Base-by-base conservation (phyloP, 108 stramenopile species). In the Cyclotella kingstonii region DNA sequence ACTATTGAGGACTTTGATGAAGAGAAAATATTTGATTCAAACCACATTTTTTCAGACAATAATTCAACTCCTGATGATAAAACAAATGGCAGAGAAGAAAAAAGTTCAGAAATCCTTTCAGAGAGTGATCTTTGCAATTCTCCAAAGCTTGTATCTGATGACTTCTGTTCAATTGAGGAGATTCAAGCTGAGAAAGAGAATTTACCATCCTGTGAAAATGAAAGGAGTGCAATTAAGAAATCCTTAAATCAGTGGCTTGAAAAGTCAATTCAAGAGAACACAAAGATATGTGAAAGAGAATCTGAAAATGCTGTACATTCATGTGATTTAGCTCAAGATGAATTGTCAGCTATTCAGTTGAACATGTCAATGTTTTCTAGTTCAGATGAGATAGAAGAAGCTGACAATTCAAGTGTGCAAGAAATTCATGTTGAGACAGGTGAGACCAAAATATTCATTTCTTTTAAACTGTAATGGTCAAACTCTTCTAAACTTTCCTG, bases 211-310 rank as follows among this genome's bases (percentile, higher is more conserved):
- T 14, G 4, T 47, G 28, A 14, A 23, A 31, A 43, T 30, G 30
- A 64, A 31, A 18, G 11, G 54, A 44, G 39, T 19, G 51, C 50
- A 30, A 17, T 44, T 22, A 71, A 71, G 31, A 17, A 15, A 44
- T 50, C 63, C n/a, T 52, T 71, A 17, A 71, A 71, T 25, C 62
- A 64, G 45, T 71, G 70, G 63, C 54, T 71, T 15, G 63, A 63
- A 41, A 63, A 53, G 21, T 47, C 63, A 7, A 48, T 22, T 23
- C 42, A 52, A 44, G 43, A 53, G 23, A 25, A 9, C 34, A 30
- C 28, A 28, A 8, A n/a, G 1, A 15, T 21, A 0, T 1, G n/a
- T 27, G 50, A 54, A n/a, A 34, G 30, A 11, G 59, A 60, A 35
- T 69, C 68, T 43, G 68, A 69, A 34, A 45, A 51, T 42, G 52